Evolutionary conservation across 1,284 basidiomycete species (phyloP).

Genomic region (Fistulinella cinereoalba): DNA sequence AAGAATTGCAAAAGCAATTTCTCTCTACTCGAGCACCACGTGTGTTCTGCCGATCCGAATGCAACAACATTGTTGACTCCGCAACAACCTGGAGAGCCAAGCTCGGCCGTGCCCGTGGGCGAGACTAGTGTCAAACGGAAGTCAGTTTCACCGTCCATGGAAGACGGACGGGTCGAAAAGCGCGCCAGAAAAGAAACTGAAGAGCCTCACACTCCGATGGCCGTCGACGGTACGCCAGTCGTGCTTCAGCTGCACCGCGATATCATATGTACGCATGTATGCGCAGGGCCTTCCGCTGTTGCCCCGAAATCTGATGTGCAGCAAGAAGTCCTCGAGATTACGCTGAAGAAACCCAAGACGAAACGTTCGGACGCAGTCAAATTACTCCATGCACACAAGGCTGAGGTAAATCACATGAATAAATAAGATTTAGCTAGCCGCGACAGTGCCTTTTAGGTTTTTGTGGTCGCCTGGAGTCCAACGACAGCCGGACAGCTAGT

Average conservation of each 20-base stretch:
- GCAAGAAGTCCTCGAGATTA: conserved; percentile 16
- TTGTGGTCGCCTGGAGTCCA: conserved; percentile 80
- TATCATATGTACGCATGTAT: conserved; percentile 1
- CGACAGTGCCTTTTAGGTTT: conserved; percentile 58
- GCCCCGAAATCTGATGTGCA: conserved; percentile 23
- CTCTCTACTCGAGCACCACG: conserved; percentile 67
- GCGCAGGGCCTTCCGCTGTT: conserved; percentile 12
- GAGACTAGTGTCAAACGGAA: conserved; percentile 45
- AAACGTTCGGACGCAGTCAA: conserved; percentile 44
- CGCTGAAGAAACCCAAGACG: conserved; percentile 37
- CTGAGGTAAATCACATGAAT: conserved; percentile 48
- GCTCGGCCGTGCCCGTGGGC: conserved; percentile 1
- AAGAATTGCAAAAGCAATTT: conserved; percentile 64
- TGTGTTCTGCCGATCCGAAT: conserved; percentile 53
- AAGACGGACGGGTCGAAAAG: conserved; percentile 50
- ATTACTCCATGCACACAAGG: conserved; percentile 55
- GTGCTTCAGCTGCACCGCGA: neutral
- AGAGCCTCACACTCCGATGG: conserved; percentile 32
- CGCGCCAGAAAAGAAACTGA: conserved; percentile 46
- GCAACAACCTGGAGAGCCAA: conserved; percentile 23
- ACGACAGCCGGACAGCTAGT: conserved; percentile 58
- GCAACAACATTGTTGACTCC: conserved; percentile 22
- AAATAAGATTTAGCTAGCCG: conserved; percentile 2
- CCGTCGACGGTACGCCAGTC: conserved; percentile 32
- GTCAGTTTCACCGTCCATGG: conserved; percentile 40